A percentile compares a stretch with the other conserved stretches of the same genome.
Evolutionary conservation across 495 filamentous ascomycete genomes (phyloP).

Genomic region (Trichoderma gamsii): DNA sequence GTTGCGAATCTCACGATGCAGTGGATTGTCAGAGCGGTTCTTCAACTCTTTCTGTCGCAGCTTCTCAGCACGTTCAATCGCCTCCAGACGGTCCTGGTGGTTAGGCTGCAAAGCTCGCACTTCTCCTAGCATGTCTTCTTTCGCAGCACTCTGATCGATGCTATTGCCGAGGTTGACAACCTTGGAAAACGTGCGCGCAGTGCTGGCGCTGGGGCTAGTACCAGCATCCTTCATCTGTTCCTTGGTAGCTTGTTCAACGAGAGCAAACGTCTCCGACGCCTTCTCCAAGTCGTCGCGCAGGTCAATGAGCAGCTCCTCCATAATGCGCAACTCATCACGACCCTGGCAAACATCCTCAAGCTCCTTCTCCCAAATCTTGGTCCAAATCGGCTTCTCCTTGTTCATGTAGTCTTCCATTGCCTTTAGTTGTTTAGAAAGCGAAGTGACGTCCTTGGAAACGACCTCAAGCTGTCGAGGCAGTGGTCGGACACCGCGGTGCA

Average conservation of each 20-base stretch:
- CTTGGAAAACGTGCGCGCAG: slow-evolving; percentile 48
- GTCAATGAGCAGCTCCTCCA: slow-evolving; percentile 89
- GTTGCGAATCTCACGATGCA: slow-evolving; percentile 77
- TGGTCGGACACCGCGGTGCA: slow-evolving; percentile 84
- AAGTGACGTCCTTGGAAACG: slow-evolving; percentile 79
- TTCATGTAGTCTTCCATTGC: slow-evolving; percentile 90
- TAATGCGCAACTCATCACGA: slow-evolving; percentile 84
- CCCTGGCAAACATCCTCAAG: slow-evolving; percentile 91
- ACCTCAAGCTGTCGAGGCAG: slow-evolving; percentile 83
- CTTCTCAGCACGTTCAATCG: slow-evolving; percentile 92
- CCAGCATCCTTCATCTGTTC: slow-evolving; percentile 77
- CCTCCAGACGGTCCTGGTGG: slow-evolving; percentile 85
- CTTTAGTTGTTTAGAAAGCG: slow-evolving; percentile 79
- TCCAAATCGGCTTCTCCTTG: slow-evolving; percentile 90
- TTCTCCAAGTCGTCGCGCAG: slow-evolving; percentile 93
- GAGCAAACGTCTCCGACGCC: slow-evolving; percentile 80
- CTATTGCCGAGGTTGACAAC: slow-evolving; percentile 58
- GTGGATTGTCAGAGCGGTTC: slow-evolving; percentile 64
- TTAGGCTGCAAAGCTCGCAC: slow-evolving; percentile 93
- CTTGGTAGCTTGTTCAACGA: slow-evolving; percentile 94
- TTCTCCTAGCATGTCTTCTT: slow-evolving; percentile 86
- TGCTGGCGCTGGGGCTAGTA: slow-evolving; percentile 33
- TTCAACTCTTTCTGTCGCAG: slow-evolving; percentile 81
- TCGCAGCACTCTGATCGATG: slow-evolving; percentile 71
- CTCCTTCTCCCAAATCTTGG: slow-evolving; percentile 97